Evolutionary conservation across 495 filamentous ascomycete species (phyloP).

Genomic region (Penicillium paradoxum): DNA sequence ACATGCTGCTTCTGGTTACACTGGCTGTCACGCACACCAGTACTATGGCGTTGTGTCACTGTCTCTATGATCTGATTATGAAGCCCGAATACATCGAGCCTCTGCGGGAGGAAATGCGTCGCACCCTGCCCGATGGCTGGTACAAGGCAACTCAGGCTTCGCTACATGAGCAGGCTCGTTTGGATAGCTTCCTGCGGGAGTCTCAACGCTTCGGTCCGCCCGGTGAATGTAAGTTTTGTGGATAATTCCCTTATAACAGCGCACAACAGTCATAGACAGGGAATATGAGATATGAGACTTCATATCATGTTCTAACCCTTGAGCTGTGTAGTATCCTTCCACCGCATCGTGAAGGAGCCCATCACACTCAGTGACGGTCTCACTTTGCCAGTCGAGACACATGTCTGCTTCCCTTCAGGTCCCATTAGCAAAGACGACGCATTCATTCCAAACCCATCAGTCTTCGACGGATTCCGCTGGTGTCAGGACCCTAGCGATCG

Average conservation of each 20-base stretch:
- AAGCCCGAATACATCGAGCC: slow-evolving; percentile 28
- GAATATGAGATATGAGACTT: neutral
- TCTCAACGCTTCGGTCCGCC: slow-evolving; percentile 31
- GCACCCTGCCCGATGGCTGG: slow-evolving; percentile 23
- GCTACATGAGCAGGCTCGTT: slow-evolving; percentile 12
- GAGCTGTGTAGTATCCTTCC: slow-evolving; percentile 22
- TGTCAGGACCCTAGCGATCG: slow-evolving; percentile 19
- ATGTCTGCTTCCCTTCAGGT: slow-evolving; percentile 33
- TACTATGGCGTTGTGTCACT: slow-evolving; percentile 30
- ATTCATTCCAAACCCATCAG: slow-evolving; percentile 15
- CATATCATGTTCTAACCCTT: neutral
- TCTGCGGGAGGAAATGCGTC: slow-evolving; percentile 27
- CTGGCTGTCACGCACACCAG: slow-evolving; percentile 33
- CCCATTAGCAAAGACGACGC: slow-evolving; percentile 29
- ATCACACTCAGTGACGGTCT: slow-evolving; percentile 28
- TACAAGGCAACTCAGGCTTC: slow-evolving; percentile 16
- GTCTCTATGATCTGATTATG: slow-evolving; percentile 29
- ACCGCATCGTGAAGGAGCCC: slow-evolving; percentile 23
- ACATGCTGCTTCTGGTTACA: slow-evolving; percentile 25
- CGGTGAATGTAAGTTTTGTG: slow-evolving; percentile 25
- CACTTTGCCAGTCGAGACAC: slow-evolving; percentile 23
- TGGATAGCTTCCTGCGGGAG: slow-evolving; percentile 40
- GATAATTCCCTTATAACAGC: neutral
- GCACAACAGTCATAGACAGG: neutral
- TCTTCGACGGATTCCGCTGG: slow-evolving; percentile 38